Conservation (phyloP, 2,329 filamentous ascomycete species). For the Grosmannia clavigera region DNA sequence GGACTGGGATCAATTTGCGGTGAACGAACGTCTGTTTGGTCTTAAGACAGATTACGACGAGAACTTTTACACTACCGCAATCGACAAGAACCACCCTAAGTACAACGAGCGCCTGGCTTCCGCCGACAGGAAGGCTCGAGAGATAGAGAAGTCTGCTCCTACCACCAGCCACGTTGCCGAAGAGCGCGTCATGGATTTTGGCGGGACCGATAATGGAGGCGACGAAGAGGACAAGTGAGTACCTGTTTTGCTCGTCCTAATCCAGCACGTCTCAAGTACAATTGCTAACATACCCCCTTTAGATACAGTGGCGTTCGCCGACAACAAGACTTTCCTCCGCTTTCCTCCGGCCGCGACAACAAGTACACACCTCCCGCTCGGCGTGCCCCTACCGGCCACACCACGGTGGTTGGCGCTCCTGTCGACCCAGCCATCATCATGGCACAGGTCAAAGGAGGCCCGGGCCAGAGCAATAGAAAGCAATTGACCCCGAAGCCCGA, state of each 20-base stretch:
- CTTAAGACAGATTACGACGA: constrained; percentile 86
- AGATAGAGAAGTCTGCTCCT: constrained; percentile 69
- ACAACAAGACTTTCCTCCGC: constrained; percentile 55
- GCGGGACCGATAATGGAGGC: constrained; percentile 50
- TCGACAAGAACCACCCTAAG: constrained; percentile 71
- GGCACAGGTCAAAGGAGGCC: constrained; percentile 50
- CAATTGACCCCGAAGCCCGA: constrained; percentile 24
- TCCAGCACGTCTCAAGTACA: not conserved
- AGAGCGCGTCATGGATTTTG: constrained; percentile 63
- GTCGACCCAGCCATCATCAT: constrained; percentile 87
- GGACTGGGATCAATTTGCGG: constrained; percentile 87
- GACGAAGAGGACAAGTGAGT: constrained; percentile 88
- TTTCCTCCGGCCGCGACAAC: constrained; percentile 39
- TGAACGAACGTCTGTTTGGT: constrained; percentile 79
- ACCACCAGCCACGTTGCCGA: constrained; percentile 78
- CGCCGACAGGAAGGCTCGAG: constrained; percentile 73
- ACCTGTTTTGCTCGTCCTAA: not conserved
- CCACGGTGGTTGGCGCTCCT: constrained; percentile 63
- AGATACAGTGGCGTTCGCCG: constrained; percentile 85
- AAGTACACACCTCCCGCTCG: constrained; percentile 88
- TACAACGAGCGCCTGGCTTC: constrained; percentile 68
- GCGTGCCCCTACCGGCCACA: constrained; percentile 61
- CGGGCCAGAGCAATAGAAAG: constrained; percentile 24
- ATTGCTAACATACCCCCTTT: constrained; percentile 21
- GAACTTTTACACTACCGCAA: constrained; percentile 83